Evolutionary conservation across 176 grass and related monocot genomes (phyloP), one percentile per base, ranked within the genome.

Genomic region (Zea luxurians): DNA sequence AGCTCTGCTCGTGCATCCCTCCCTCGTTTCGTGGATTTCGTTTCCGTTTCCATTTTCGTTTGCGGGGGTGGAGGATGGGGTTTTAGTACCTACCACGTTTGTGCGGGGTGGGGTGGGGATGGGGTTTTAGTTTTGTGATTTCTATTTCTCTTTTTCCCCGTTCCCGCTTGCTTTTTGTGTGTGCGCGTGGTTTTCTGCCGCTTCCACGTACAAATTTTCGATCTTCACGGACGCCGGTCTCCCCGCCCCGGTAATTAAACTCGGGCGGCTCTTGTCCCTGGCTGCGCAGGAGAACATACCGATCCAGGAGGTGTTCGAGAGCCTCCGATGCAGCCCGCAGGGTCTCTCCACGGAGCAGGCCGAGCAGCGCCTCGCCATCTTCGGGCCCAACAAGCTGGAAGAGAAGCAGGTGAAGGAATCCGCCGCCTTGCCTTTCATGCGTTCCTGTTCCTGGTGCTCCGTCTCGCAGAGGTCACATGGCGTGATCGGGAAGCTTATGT

Each of bases 301-400:
- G 3, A 80, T 97, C 64, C 90, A 97, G 73, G 93, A 97, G 77
- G 93, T 97, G 20, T 93, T 97, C 65, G 93, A 90, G 42, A 90
- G 89, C 76, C 83, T 97, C 4, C 75, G 85, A 90, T 97, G 93
- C 77, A 90, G 53, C 70, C 81, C 64, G 68, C 80, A 93, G 80
- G 93, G 93, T 2, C 93, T 97, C 80, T 50, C 90, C 40, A 53
- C 85, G 52, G 57, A 61, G 64, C 90, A 97, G 84, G 93, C 85
- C 10, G 77, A 90, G 78, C 88, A 89, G 83, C 76, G 93, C 44
- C 88, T 97, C 55, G 34, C 44, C 64, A 77, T 97, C 63, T 97
- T 97, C 57, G 93, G 93, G 4, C 90, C 85, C 68, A 97, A 97
- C 75, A 97, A 82, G 80, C 90, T 97, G 13, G 93, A 97, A 73